Evolutionary conservation across 2,329 filamentous ascomycete genomes (phyloP), one percentile per base, ranked within the genome.

Genomic region (Pseudomassariella vexata): DNA sequence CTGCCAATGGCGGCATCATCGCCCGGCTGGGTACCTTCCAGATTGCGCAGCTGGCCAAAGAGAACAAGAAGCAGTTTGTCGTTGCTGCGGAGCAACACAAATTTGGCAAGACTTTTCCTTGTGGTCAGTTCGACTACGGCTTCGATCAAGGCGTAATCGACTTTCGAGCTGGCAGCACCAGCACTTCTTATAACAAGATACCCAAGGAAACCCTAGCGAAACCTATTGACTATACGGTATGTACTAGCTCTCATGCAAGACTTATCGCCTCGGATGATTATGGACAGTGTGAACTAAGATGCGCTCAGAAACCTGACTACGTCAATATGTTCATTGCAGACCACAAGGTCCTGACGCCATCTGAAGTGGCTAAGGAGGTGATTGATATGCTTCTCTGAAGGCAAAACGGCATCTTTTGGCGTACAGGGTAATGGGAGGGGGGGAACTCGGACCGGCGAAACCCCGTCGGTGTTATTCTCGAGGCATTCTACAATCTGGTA

Each of bases 31-130:
- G 90, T 32, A 79, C 75, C 3, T 90, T 85, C 47, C 88, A 95
- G 63, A 82, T 96, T 46, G 89, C 86, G 2, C 66, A 87, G 45
- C 65, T 95, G 32, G 88, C 89, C 5, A 80, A 81, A 48, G 73
- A 73, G 10, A 72, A 74, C 39, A 56, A 60, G 18, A 67, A 67
- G 26, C 76, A 80, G 23, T 86, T 96, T 47, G 95, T 94, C 51
- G 88, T 95, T 12, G 88, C 92, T 5, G 84, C 84, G 1, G 92
- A 98, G 65, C 94, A 85, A 49, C 92, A 98, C 68, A 98, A 98
- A 63, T 95, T 98, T 53, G 87, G 94, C 27, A 75, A 88, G 48
- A 72, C 92, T 34, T 92, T 89, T 49, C 86, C 90, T 2, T 64
- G 92, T 15, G 79, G 82, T 41, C 87, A 95, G 59, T 53, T 67